Base-by-base conservation (phyloP, 805 yeast species). In the Blastobotrys terrestris region DNA sequence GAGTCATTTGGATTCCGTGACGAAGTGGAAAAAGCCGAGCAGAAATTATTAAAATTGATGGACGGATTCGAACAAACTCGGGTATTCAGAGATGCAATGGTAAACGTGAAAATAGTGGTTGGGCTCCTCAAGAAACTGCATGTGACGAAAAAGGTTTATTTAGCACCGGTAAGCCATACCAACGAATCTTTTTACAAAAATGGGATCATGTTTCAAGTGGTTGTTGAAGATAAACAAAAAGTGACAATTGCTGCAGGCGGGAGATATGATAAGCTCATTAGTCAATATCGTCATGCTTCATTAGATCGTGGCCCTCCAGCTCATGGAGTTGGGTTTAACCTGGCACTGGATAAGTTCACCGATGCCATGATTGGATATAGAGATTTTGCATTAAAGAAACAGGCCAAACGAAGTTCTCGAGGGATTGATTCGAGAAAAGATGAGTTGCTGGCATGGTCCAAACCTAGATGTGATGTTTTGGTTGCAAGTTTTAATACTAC, bases 151-250 rank as follows among this genome's bases (percentile, higher is more conserved):
- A 73, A 77, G 14, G 70, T 90, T 11, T 77, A 78, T 26, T 71
- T 94, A 26, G 80, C 88, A 2, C 99, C 99, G 0, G 75, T 94
- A 67, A 80, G 90, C 61, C 88, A 89, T 58, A 88, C 87, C 68
- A 89, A 89, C 59, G 79, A 84, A 31, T 77, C 83, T 7, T 92
- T 89, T 64, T 94, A 91, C 64, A 73, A 76, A 40, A 81, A 83
- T 15, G 95, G 95, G 0, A 70, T 91, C 1, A 89, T 94, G 95
- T 94, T 92, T 65, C 95, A 89, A 60, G 88, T 87, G 0, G 78
- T 89, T 1, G 78, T 81, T 57, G 85, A 87, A 51, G 84, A 81
- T 2, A 60, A 63, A 18, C 54, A 59, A 6, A 41, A 54, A 16
- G 51, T 57, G 3, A 74, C 84, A 31, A 72, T 94, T 42, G 94